phyloP scores from a whole-genome alignment of 2,329 filamentous ascomycete genomes.

The Tolypocladium tropicale region DNA sequence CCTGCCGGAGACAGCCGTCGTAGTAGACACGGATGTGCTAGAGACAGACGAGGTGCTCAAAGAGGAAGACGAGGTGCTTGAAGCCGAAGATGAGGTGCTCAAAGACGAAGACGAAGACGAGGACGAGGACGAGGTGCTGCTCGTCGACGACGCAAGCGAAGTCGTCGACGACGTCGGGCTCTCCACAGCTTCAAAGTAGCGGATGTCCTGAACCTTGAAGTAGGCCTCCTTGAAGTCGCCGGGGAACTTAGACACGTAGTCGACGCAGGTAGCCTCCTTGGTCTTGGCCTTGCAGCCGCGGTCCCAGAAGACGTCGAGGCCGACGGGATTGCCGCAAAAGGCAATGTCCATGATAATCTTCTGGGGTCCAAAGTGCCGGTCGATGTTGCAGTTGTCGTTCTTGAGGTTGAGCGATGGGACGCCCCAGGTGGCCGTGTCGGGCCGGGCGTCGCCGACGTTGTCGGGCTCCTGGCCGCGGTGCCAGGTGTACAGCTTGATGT shows the following conservation, averaged over 20 bases:
- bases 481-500: neutral
- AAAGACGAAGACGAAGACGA: neutral
- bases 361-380: neutral
- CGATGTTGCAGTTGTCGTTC: neutral
- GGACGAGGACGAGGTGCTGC: neutral
- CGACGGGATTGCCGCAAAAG: neutral
- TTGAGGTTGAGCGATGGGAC: neutral
- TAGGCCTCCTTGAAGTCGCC: conserved; percentile 1
- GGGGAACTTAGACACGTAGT: neutral
- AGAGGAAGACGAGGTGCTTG: neutral
- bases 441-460: neutral
- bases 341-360: neutral
- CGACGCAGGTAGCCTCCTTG: neutral
- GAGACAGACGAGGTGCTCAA: neutral
- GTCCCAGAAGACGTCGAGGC: neutral
- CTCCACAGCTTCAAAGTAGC: neutral
- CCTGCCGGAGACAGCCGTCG: no score
- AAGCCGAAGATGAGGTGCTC: neutral
- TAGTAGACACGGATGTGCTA: no score
- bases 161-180: neutral
- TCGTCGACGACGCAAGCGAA: neutral
- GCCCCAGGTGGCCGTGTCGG: neutral
- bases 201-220: conserved; percentile 1
- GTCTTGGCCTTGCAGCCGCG: neutral
- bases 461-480: neutral